Conservation (phyloP, 2,329 filamentous ascomycete species). For the Fusarium oxysporum region DNA sequence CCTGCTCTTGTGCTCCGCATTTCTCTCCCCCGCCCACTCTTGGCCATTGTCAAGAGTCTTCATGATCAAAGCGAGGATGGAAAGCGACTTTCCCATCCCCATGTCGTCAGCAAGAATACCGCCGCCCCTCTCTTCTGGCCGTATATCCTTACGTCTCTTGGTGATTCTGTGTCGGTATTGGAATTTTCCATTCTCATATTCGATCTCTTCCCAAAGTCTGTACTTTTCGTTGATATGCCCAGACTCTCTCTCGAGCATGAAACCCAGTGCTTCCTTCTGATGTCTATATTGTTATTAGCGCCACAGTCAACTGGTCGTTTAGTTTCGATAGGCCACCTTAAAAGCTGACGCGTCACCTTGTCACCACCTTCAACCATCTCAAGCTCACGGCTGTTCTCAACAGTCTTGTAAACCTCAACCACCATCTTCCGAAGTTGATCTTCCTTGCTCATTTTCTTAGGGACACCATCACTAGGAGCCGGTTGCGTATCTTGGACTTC, state of each 20-base stretch:
- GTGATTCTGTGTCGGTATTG: conserved; percentile 13
- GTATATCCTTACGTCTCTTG: background rate
- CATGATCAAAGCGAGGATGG: background rate
- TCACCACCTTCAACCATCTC: conserved; percentile 13
- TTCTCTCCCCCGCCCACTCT: background rate
- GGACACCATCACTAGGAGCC: rapidly evolving
- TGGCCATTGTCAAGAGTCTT: conserved; percentile 2
- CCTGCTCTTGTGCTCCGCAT: background rate
- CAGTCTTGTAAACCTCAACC: conserved; percentile 1
- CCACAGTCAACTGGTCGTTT: rapidly evolving
- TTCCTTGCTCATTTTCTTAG: background rate
- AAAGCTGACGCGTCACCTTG: background rate
- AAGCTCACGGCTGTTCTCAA: conserved; percentile 3
- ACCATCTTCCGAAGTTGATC: conserved; percentile 21
- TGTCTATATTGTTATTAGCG: background rate
- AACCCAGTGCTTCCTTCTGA: conserved; percentile 13
- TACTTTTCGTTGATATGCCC: conserved; percentile 8
- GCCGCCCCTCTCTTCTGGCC: background rate
- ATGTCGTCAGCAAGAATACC: conserved; percentile 9
- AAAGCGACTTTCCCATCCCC: conserved; percentile 20
- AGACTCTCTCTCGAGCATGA: conserved; percentile 13
- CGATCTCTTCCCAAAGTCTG: background rate
- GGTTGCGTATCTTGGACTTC: background rate
- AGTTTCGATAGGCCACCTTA: background rate
- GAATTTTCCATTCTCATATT: rapidly evolving